Evolutionary conservation across 768 basidiomycete genomes (phyloP), one percentile per base, ranked within the genome.

Genomic region (Mycena venus): DNA sequence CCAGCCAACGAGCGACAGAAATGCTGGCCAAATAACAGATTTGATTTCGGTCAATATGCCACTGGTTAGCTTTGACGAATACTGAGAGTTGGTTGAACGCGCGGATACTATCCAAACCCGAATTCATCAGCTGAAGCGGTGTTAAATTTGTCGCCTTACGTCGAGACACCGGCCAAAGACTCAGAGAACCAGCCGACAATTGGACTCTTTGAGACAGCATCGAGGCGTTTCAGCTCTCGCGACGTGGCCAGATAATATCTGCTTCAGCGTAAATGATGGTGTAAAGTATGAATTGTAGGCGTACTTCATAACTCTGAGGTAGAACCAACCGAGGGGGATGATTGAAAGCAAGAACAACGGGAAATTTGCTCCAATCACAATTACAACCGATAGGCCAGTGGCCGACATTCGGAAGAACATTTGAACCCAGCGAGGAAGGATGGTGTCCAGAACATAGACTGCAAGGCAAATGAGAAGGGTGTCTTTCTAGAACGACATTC

Each of bases 101-200:
- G 0, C 95, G 90, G 77, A 97, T 96, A n/a, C n/a, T n/a, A n/a
- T n/a, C n/a, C n/a, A n/a, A n/a, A n/a, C n/a, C n/a, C n/a, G n/a
- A n/a, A n/a, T n/a, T n/a, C n/a, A n/a, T n/a, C n/a, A n/a, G n/a
- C n/a, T n/a, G n/a, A n/a, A n/a, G n/a, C n/a, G n/a, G n/a, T n/a
- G n/a, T n/a, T n/a, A n/a, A n/a, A n/a, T n/a, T n/a, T n/a, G n/a
- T n/a, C n/a, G n/a, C n/a, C n/a, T n/a, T n/a, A n/a, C 74, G 95
- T 96, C 1, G 94, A 91, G 42, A 96, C 82, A 9, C 96, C 96
- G 4, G 90, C 88, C 42, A 92, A 84, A 3, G 90, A 93, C 80
- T 95, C 95, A 2, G 93, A 93, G 80, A 95, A 95, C 92, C 93
- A 94, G 0, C 93, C 93, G 82, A 98, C 97, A 70, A 99, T 96